A percentile compares a stretch with the other conserved stretches of the same genome.
These are phyloP conservation scores for Gaertneriomyces sp. DNA, from an alignment of 192 early-diverging fungal species.

Conservation along the genomic window DNA sequence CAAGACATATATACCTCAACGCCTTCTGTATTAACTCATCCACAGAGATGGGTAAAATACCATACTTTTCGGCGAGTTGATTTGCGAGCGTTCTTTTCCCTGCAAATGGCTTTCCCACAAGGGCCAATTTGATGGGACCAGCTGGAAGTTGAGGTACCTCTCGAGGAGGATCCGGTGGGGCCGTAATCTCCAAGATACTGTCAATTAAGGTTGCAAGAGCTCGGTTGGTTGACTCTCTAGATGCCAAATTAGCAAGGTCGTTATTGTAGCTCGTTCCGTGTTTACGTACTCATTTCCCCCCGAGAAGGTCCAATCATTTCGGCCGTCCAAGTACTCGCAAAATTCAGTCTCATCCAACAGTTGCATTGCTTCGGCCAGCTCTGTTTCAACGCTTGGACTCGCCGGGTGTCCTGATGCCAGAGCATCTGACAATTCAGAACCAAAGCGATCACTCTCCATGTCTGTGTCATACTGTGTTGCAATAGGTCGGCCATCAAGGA, in stretches of 20 bases:
- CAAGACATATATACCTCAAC: slow-evolving; percentile 33
- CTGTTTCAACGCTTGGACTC: not conserved
- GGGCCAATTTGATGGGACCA: slow-evolving; percentile 44
- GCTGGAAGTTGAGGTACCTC: slow-evolving; percentile 39
- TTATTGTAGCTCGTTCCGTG: not conserved
- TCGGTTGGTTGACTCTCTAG: slow-evolving; percentile 31
- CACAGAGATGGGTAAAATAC: slow-evolving; percentile 33
- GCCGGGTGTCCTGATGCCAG: not conserved
- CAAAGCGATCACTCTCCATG: slow-evolving; percentile 38
- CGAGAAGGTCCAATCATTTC: slow-evolving; percentile 40
- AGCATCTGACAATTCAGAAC: slow-evolving; percentile 6
- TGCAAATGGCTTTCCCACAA: slow-evolving; percentile 55
- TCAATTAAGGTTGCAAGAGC: slow-evolving; percentile 40
- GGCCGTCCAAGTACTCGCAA: slow-evolving; percentile 47
- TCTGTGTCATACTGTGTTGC: slow-evolving; percentile 35
- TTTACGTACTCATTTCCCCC: not conserved
- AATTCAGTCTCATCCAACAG: slow-evolving; percentile 56
- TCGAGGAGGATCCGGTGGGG: slow-evolving; percentile 32
- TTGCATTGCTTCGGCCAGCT: slow-evolving; percentile 30
- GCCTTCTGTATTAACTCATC: slow-evolving; percentile 50
- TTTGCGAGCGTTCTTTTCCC: slow-evolving; percentile 49
- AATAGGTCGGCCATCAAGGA: slow-evolving; percentile 42
- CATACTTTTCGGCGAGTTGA: slow-evolving; percentile 37
- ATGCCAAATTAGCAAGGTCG: not conserved
- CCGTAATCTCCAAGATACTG: slow-evolving; percentile 45